Conservation (phyloP, 23 red algal genomes). For the Gracilaria gracilis region DNA sequence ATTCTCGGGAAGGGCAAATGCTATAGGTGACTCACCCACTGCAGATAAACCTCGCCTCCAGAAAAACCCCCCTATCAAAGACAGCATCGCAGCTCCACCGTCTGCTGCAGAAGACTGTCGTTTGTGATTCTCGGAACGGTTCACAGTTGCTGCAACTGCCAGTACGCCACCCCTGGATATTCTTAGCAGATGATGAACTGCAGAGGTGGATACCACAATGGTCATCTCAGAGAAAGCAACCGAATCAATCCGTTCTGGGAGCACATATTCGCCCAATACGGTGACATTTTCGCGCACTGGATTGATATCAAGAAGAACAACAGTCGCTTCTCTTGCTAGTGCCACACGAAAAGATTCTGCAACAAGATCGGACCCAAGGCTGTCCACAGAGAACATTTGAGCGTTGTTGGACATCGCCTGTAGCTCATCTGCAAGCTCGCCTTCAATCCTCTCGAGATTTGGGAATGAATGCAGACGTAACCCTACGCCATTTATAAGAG, state of each 20-base stretch:
- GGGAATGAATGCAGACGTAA: constrained; percentile 56
- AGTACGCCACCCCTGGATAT: constrained; percentile 54
- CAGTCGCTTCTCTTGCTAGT: constrained; percentile 30
- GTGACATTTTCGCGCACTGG: constrained; percentile 30
- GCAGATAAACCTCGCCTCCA: constrained; percentile 18
- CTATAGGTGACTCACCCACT: constrained; percentile 10
- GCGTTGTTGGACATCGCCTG: constrained; percentile 28
- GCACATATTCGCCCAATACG: constrained; percentile 36
- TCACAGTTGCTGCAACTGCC: constrained; percentile 63
- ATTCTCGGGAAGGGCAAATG: constrained; percentile 65
- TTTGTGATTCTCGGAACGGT: constrained; percentile 4
- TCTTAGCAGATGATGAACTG: constrained; percentile 56
- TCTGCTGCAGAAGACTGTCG: constrained; percentile 33
- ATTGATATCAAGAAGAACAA: constrained; percentile 55
- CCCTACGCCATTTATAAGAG: constrained; percentile 29
- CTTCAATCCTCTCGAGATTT: constrained; percentile 36
- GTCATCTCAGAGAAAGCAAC: constrained; percentile 70
- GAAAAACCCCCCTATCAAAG: constrained; percentile 62
- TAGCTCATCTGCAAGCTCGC: constrained; percentile 44
- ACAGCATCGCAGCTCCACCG: constrained; percentile 48
- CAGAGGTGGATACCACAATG: constrained; percentile 46
- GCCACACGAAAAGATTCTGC: constrained; percentile 61
- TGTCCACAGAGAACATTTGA: constrained; percentile 66
- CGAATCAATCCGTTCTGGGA: constrained; percentile 29
- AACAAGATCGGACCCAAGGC: constrained; percentile 62